Evolutionary conservation across 106 monocot species (phyloP).

Genomic region (Narthecium ossifragum): DNA sequence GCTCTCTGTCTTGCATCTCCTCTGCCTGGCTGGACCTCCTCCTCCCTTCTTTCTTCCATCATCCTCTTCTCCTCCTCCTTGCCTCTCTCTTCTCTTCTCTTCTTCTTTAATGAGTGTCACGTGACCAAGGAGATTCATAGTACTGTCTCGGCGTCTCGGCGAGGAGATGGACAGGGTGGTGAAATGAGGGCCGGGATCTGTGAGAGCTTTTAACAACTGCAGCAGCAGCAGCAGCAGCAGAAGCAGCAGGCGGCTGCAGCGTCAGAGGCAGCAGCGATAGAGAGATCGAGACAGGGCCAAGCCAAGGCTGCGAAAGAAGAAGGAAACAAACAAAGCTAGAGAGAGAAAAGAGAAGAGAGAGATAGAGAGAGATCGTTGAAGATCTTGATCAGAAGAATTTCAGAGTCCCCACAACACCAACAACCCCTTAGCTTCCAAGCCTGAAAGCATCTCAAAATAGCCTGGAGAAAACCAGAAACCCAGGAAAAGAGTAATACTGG

Average conservation of each 20-base stretch:
- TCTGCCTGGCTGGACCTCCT: too few relatives aligned
- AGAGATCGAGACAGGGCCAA: conserved; percentile 1
- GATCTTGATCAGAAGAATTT: conserved; percentile 47
- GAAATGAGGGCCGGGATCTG: conserved; percentile 8
- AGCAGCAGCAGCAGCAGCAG: conserved; percentile 4
- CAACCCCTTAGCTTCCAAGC: neutral
- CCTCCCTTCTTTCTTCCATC: too few relatives aligned
- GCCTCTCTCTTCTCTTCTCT: too few relatives aligned
- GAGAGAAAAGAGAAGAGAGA: neutral
- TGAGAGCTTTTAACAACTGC: conserved; percentile 24
- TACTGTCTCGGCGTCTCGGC: too few relatives aligned
- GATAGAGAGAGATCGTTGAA: conserved; percentile 30
- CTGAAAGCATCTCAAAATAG: neutral
- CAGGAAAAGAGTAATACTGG: neutral
- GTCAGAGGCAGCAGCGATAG: conserved; percentile 6
- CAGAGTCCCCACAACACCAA: conserved; percentile 13
- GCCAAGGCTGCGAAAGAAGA: conserved; percentile 8
- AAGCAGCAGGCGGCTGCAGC: conserved; percentile 2
- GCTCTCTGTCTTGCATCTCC: too few relatives aligned
- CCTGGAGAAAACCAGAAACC: neutral
- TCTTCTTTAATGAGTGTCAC: too few relatives aligned
- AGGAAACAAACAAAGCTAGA: conserved; percentile 3
- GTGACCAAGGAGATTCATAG: too few relatives aligned
- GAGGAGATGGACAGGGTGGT: neutral
- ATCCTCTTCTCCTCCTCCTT: too few relatives aligned